Base-by-base conservation (phyloP, 2,329 filamentous ascomycete species). In the Hymenoscyphus linearis region DNA sequence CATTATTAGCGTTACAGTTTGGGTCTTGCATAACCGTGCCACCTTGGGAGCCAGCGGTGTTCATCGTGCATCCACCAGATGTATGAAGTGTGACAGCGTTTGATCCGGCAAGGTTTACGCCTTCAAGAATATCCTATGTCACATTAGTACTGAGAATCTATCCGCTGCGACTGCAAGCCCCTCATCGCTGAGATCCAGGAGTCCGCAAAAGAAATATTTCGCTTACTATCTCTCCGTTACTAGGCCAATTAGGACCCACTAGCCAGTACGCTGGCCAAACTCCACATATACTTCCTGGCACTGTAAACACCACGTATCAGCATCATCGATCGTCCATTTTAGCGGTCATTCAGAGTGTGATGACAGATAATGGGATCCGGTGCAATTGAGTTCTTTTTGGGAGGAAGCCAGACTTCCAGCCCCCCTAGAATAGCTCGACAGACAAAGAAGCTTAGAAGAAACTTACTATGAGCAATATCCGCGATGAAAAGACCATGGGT, bases 231-330 rank as follows among this genome's bases (percentile, higher is more conserved):
- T 90, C 87, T 62, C 87, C 87, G 37, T 78, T 78, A 4, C 71
- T 70, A 0, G 87, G 88, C 87, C 87, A 90, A 66, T 81, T 72
- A 2, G 70, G 65, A 18, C 79, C 80, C 55, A 81, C 81, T n/a
- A 79, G 72, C 82, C 81, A 84, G 69, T 82, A 90, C 74, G 57
- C 55, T 59, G 89, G 88, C 88, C 89, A 91, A 25, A 84, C 80
- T 25, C 89, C 89, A 66, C 89, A 92, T 57, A 83, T 77, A 1
- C 85, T 85, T 79, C 80, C 67, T 2, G 89, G 88, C 87, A 92
- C 31, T 31, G 10, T 31, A 31, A 31, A 31, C 3, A 31, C 10
- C 31, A 31, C 2, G 31, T 7, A 9, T 31, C 10, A 31, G 31
- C 31, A 9, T 31, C 10, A 9, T 31, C 31, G n/a, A n/a, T n/a